These are phyloP conservation scores for Epichloe brachyelytri DNA, from an alignment of 2,329 filamentous ascomycete species.

Conservation along the genomic window DNA sequence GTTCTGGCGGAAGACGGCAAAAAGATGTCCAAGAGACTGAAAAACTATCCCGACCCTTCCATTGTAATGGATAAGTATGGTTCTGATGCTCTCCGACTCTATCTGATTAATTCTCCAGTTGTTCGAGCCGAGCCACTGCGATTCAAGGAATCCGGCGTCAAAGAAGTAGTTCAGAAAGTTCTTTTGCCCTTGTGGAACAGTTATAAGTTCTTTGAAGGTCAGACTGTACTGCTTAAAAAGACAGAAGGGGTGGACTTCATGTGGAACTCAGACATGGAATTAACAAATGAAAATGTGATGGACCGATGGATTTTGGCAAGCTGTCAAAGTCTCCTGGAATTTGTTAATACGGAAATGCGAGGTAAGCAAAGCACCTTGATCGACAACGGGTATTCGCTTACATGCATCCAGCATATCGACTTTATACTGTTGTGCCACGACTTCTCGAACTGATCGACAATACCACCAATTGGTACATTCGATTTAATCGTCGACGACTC, in stretches of 20 bases:
- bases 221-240: constrained; percentile 79
- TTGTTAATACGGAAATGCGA: constrained; percentile 86
- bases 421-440: constrained; percentile 85
- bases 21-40: constrained; percentile 96
- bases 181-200: constrained; percentile 89
- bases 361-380: constrained; percentile 31
- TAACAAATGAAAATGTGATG: constrained; percentile 80
- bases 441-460: constrained; percentile 79
- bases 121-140: constrained; percentile 81
- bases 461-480: constrained; percentile 98
- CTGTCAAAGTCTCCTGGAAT: constrained; percentile 80
- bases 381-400: background rate
- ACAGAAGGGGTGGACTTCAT: constrained; percentile 61
- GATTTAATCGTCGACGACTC: constrained; percentile 80
- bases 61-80: constrained; percentile 80
- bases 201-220: constrained; percentile 91
- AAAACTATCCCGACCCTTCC: constrained; percentile 86
- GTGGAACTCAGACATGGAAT: constrained; percentile 65
- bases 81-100: constrained; percentile 84
- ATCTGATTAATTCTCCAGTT: constrained; percentile 92
- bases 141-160: constrained; percentile 86
- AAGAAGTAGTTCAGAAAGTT: constrained; percentile 88
- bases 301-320: constrained; percentile 90
- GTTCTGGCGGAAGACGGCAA: constrained; percentile 90
- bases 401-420: constrained; percentile 42